Conservation (phyloP, 2,329 filamentous ascomycete species). For the Apiospora arundinis region DNA sequence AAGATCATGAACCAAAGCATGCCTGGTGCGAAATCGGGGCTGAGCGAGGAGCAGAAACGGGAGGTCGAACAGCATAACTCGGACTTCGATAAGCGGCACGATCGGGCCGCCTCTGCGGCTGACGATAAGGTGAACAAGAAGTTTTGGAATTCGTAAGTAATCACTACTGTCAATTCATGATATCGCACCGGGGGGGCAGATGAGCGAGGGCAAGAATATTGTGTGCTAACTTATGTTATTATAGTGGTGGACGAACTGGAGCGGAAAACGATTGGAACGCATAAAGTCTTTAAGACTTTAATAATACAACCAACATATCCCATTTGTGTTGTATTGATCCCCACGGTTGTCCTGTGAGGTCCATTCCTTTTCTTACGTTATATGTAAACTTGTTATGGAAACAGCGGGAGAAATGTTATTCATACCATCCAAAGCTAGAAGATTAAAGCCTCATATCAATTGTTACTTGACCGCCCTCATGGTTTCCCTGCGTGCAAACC, state of each 20-base stretch:
- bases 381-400: too few relatives aligned
- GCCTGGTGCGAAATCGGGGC: conserved; percentile 41
- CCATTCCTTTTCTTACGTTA: too few relatives aligned
- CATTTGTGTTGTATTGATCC: too few relatives aligned
- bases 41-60: conserved; percentile 58
- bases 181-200: too few relatives aligned
- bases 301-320: too few relatives aligned
- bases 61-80: conserved; percentile 65
- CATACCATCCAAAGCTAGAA: too few relatives aligned
- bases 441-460: too few relatives aligned
- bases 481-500: too few relatives aligned
- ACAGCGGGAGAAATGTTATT: too few relatives aligned
- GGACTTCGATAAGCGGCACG: conserved; percentile 63
- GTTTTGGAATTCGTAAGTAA: conserved; percentile 35
- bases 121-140: conserved; percentile 61
- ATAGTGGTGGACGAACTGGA: not conserved
- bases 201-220: not conserved
- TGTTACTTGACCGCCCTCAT: too few relatives aligned
- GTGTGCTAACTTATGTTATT: not conserved
- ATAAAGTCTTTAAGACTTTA: too few relatives aligned
- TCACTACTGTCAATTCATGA: not conserved
- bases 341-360: too few relatives aligned
- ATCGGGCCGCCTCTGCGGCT: conserved; percentile 47
- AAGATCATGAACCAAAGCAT: conserved; percentile 59
- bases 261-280: conserved; percentile 21